Conservation (phyloP, 73 alveolate species). For the Stentor coeruleus region DNA sequence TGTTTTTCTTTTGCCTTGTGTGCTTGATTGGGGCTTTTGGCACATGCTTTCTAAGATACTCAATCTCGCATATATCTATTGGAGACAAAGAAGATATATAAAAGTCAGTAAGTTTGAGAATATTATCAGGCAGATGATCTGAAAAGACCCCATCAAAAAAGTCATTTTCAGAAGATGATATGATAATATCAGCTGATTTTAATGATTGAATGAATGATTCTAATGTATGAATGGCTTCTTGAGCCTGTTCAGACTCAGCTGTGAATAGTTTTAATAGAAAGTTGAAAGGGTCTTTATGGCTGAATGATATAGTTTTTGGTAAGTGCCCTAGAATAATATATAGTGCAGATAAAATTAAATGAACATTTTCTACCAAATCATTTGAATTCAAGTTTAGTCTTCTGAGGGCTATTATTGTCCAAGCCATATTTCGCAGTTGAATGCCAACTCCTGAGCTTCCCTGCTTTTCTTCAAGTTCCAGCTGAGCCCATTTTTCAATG, state of each 20-base stretch:
- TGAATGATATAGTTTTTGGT: background rate
- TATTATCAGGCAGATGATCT: slow-evolving; percentile 3
- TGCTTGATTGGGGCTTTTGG: slow-evolving; percentile 17
- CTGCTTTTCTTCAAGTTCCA: background rate
- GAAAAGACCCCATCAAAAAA: slow-evolving; percentile 17
- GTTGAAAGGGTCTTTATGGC: background rate
- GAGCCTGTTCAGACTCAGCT: background rate
- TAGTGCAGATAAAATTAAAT: background rate
- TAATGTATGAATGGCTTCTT: background rate
- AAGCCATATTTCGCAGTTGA: background rate
- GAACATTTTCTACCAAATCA: slow-evolving; percentile 5
- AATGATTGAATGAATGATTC: background rate
- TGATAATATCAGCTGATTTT: background rate
- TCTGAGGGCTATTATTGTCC: slow-evolving; percentile 1
- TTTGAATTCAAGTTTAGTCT: background rate
- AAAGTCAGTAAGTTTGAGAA: background rate
- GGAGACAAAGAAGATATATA: background rate
- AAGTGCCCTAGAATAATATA: background rate
- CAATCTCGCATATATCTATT: background rate
- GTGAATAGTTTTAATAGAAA: background rate
- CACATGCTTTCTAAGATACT: background rate
- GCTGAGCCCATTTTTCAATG: slow-evolving; percentile 11
- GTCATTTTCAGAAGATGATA: background rate
- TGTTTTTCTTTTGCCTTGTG: background rate
- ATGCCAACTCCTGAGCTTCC: background rate